Evolutionary conservation across 2,329 filamentous ascomycete genomes (phyloP).

Genomic region (Trichoderma cornu-damae): DNA sequence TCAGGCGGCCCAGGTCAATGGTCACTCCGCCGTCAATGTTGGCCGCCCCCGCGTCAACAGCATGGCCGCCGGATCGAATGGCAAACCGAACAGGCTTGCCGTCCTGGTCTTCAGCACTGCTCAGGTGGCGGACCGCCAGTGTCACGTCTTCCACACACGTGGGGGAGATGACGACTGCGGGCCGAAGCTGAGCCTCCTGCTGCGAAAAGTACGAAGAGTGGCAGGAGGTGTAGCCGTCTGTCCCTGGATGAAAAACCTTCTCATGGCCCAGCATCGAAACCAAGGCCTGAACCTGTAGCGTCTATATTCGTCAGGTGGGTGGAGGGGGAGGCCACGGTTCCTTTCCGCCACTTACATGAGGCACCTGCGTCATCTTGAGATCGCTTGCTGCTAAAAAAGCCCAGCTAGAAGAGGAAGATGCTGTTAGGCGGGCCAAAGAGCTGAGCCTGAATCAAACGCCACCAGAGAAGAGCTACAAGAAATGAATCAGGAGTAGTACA

Average conservation of each 20-base stretch:
- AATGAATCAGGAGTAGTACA: neutral
- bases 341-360: neutral
- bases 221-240: neutral
- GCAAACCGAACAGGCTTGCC: conserved; percentile 24
- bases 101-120: neutral
- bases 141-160: neutral
- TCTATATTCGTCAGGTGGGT: neutral
- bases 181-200: conserved; percentile 18
- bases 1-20: conserved; percentile 35
- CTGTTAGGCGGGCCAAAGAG: neutral
- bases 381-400: neutral
- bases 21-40: conserved; percentile 32
- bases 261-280: neutral
- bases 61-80: conserved; percentile 42
- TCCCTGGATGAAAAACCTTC: neutral
- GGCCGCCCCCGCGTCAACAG: conserved; percentile 36
- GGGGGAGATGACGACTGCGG: conserved; percentile 26
- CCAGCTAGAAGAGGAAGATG: neutral
- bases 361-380: neutral
- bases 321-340: neutral
- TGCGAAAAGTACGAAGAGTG: conserved; percentile 24
- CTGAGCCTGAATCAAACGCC: neutral
- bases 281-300: neutral
- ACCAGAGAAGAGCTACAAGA: neutral
- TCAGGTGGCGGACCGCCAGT: neutral